phyloP scores from a whole-genome alignment of 2,329 filamentous ascomycete genomes.

The Metarhizium anisopliae region DNA sequence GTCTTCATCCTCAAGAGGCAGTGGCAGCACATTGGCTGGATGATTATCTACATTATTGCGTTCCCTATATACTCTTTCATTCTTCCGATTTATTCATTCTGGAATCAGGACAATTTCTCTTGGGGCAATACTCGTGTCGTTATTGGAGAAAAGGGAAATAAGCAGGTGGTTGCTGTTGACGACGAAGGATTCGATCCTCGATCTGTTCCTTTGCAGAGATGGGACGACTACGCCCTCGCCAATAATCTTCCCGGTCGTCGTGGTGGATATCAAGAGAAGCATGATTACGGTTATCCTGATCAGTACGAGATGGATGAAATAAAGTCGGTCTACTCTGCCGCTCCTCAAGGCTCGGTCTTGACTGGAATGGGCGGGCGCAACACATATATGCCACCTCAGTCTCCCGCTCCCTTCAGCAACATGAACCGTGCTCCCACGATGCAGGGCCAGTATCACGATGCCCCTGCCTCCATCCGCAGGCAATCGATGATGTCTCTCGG shows the following conservation, averaged over 20 bases:
- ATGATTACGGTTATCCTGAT: slow-evolving; percentile 57
- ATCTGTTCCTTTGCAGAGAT: slow-evolving; percentile 86
- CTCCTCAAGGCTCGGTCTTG: slow-evolving; percentile 78
- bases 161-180: slow-evolving; percentile 81
- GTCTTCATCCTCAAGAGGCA: slow-evolving; percentile 96
- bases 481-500: slow-evolving; percentile 66
- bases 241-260: slow-evolving; percentile 91
- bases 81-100: slow-evolving; percentile 94
- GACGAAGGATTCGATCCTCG: slow-evolving; percentile 83
- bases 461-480: slow-evolving; percentile 46
- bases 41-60: slow-evolving; percentile 96
- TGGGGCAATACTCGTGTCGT: slow-evolving; percentile 99
- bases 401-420: slow-evolving; percentile 61
- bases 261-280: slow-evolving; percentile 59
- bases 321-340: slow-evolving; percentile 90
- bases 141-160: slow-evolving; percentile 84
- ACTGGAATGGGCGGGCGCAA: slow-evolving; percentile 70
- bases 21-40: slow-evolving; percentile 99
- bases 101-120: slow-evolving; percentile 98
- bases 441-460: slow-evolving; percentile 38
- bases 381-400: slow-evolving; percentile 74
- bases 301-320: slow-evolving; percentile 97
- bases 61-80: slow-evolving; percentile 90
- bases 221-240: slow-evolving; percentile 86
- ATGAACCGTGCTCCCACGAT: slow-evolving; percentile 37